Percentiles rank a stretch among this genome's conserved stretches.
Conservation (phyloP, 106 monocot species). For the Platanthera zijinensis region DNA sequence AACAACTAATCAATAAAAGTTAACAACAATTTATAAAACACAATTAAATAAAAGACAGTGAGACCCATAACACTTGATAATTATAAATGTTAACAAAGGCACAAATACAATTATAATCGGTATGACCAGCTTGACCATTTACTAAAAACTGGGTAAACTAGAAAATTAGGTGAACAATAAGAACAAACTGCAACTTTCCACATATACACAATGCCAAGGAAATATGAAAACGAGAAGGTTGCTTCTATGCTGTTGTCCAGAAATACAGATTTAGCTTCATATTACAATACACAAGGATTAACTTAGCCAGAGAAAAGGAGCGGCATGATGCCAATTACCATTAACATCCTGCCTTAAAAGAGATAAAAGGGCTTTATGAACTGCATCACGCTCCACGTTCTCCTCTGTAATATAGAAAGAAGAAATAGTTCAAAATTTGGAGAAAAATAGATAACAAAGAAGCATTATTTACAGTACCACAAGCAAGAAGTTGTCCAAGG, state of each 20-base stretch:
- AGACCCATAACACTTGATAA: too few species aligned
- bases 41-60: too few species aligned
- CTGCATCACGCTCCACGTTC: constrained; percentile 99
- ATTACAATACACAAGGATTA: background rate
- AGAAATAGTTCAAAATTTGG: constrained; percentile 8
- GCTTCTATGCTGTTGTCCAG: background rate
- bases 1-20: too few species aligned
- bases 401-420: constrained; percentile 55
- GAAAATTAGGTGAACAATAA: background rate
- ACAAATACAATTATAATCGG: background rate
- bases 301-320: background rate
- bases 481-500: constrained; percentile 79
- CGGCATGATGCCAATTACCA: constrained; percentile 32
- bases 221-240: background rate
- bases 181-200: background rate
- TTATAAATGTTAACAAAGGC: too few species aligned
- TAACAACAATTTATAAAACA: too few species aligned
- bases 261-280: background rate
- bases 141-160: background rate
- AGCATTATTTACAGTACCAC: constrained; percentile 34
- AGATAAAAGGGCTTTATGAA: constrained; percentile 91
- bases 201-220: background rate
- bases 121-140: background rate
- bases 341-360: constrained; percentile 93
- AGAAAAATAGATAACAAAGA: constrained; percentile 1